A percentile compares a stretch with the other conserved stretches of the same genome.
Conservation (phyloP, 2,329 filamentous ascomycete species). For the Scedosporium minutisporum region DNA sequence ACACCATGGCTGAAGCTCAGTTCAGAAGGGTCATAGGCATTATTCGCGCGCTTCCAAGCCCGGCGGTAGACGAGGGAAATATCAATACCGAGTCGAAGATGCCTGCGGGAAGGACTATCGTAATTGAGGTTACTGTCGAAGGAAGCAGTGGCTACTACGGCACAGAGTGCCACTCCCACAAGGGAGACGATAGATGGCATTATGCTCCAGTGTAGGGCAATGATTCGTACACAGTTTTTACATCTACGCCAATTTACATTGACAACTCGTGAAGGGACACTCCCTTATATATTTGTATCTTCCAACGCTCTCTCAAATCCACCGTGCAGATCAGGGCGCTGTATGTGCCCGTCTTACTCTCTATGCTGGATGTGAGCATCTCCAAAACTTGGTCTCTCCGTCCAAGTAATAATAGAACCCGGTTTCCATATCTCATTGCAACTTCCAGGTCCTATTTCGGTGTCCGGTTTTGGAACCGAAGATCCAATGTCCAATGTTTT, state of each 20-base stretch:
- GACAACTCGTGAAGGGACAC: no score
- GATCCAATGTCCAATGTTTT: background rate
- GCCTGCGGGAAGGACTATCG: conserved; percentile 54
- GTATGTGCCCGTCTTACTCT: background rate
- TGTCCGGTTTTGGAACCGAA: background rate
- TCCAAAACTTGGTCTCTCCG: background rate
- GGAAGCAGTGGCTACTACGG: background rate
- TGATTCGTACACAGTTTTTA: background rate
- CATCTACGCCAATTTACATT: no score
- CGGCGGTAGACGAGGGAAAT: conserved; percentile 51
- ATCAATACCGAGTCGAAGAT: conserved; percentile 54
- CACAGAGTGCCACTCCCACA: background rate
- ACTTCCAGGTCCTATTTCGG: background rate
- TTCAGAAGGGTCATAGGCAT: conserved; percentile 30
- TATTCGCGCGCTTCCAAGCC: conserved; percentile 31
- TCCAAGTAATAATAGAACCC: background rate
- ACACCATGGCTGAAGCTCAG: conserved; percentile 58
- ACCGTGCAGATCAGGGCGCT: background rate
- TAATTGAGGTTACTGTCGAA: conserved; percentile 53
- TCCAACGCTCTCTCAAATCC: background rate
- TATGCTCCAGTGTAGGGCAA: background rate
- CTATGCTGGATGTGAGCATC: background rate
- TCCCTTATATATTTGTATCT: background rate
- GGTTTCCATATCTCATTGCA: background rate
- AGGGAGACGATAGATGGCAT: background rate